Conservation (phyloP, 768 basidiomycete species). For the Kwoniella europaea region DNA sequence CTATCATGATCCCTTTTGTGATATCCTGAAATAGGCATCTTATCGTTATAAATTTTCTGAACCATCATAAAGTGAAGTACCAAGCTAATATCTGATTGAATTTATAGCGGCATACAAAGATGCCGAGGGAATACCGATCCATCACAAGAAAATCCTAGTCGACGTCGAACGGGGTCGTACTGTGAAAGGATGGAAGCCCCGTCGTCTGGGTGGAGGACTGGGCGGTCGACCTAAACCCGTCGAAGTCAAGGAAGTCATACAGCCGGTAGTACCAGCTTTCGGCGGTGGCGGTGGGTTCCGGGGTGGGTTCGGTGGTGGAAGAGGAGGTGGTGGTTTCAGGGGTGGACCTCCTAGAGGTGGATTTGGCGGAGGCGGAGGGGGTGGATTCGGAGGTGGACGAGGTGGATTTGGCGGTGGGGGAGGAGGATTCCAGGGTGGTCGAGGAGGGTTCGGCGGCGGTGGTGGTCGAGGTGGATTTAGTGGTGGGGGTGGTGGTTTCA, state of each 20-base stretch:
- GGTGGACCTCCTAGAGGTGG: conserved; percentile 40
- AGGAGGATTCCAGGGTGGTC: conserved; percentile 46
- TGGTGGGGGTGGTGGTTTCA: conserved; percentile 24
- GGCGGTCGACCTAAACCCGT: conserved; percentile 87
- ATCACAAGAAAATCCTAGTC: conserved; percentile 93
- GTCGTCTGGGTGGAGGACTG: conserved; percentile 94
- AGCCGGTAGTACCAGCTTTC: conserved; percentile 59
- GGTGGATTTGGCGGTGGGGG: conserved; percentile 56
- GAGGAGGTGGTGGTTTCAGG: conserved; percentile 55
- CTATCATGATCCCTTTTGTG: too few relatives aligned
- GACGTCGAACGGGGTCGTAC: conserved; percentile 98
- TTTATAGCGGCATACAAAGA: conserved; percentile 84
- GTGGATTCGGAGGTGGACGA: conserved; percentile 48
- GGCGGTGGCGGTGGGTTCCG: conserved; percentile 58
- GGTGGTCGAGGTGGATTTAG: conserved; percentile 41
- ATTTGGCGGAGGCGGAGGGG: conserved; percentile 50
- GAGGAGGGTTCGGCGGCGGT: conserved; percentile 27
- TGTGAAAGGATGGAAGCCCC: conserved; percentile 97
- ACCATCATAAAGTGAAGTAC: neutral
- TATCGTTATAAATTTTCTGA: neutral
- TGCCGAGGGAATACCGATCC: conserved; percentile 92
- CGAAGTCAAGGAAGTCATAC: conserved; percentile 60
- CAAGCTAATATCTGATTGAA: neutral
- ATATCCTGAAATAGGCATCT: too few relatives aligned
- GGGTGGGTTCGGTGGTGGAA: conserved; percentile 61